Base-by-base conservation (phyloP, 2,329 filamentous ascomycete genomes). In the Microsporum canis region DNA sequence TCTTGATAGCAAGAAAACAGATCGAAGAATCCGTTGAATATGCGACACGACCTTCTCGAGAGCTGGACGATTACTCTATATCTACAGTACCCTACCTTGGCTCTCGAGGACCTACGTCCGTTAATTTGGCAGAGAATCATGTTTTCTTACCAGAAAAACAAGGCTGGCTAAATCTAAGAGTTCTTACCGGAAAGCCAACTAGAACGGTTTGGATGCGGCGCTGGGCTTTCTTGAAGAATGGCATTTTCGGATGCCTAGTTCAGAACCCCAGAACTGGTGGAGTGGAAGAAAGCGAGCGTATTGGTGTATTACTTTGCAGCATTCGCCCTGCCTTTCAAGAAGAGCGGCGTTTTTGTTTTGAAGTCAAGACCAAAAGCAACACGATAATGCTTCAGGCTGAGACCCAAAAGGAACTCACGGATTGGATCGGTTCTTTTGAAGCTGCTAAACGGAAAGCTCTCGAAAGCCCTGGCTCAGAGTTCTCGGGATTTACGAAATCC, bases 311-410 rank as follows among this genome's bases (percentile, higher is more conserved):
- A 59, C 84, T 99, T 43, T 99, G 94, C 76, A 95, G 89, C 69
- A 88, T 94, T 57, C 89, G 92, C 68, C 91, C 91, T 17, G 91
- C 91, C 0, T 88, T 95, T 58, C 86, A 89, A 66, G 94, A 99
- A 74, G 94, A 99, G 69, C 85, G 94, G 43, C 84, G 94, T 14
- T 99, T 97, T 74, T 97, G 94, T 72, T 96, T 99, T 69, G 94
- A 99, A 74, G 88, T 99, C 69, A 99, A 97, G 79, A 99, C 94
- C 1, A 99, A 96, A 74, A 95, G 89, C 69, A 88, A 88, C 64
- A 94, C 87, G 57, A 85, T 96, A 65, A 78, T 96, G 62, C 79
- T 99, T 2, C 94, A 99, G 75, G 89, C 92, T 3, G 94, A 99
- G 72, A 96, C 90, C 0, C 94, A 99, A 71, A 79, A 78, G 57